These are phyloP conservation scores for Blastobotrys terrestris DNA, from an alignment of 805 yeast species.

Conservation along the genomic window DNA sequence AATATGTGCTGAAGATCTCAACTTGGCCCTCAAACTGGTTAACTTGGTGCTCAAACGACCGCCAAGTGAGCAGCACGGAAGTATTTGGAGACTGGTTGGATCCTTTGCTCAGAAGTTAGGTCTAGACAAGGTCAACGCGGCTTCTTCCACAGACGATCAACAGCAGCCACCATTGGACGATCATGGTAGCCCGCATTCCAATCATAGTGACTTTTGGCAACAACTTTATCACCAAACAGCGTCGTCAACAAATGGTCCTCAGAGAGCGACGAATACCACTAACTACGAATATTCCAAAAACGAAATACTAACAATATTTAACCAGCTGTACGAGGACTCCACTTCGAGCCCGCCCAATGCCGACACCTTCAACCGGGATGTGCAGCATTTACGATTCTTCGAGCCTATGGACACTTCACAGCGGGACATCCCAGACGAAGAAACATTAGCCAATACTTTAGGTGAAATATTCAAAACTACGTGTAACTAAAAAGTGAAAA, in stretches of 20 bases:
- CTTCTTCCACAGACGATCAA: neutral
- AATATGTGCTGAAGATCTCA: constrained; percentile 17
- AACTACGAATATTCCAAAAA: neutral
- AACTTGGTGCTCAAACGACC: constrained; percentile 12
- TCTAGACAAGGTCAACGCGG: neutral
- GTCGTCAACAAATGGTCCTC: neutral
- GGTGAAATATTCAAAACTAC: neutral
- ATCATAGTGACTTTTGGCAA: neutral
- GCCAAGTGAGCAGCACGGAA: constrained; percentile 9
- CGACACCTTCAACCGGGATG: neutral
- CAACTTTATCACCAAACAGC: neutral
- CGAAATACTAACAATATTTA: neutral
- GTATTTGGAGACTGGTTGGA: constrained; percentile 12
- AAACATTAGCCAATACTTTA: neutral
- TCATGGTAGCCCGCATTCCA: neutral
- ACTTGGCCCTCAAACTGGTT: constrained; percentile 19
- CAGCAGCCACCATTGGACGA: neutral
- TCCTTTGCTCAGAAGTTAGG: constrained; percentile 14
- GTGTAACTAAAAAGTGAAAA: too few species aligned
- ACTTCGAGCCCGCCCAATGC: neutral
- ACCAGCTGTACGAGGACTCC: neutral
- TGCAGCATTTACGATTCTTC: neutral
- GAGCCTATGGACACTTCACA: neutral
- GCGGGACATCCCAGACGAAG: neutral
- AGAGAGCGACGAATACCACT: neutral